These are phyloP conservation scores for Fusarium miscanthi DNA, from an alignment of 2,329 filamentous ascomycete genomes.

Conservation along the genomic window DNA sequence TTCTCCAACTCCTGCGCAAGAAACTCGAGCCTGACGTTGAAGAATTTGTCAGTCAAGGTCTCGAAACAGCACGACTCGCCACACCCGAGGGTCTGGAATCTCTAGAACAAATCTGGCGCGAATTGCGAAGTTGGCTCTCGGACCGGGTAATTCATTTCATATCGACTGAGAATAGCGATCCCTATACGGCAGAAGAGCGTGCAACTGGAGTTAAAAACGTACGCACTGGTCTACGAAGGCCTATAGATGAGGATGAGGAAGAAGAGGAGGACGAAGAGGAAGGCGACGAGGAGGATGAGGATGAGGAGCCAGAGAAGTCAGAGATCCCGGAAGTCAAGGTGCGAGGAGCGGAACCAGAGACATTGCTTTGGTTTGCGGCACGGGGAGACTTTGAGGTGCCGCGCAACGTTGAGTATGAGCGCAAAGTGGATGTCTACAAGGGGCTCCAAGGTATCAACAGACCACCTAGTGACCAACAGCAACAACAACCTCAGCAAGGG, in stretches of 20 bases:
- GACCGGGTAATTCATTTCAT: conserved; percentile 56
- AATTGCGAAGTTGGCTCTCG: conserved; percentile 55
- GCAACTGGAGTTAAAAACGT: conserved; percentile 75
- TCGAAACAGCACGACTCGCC: conserved; percentile 56
- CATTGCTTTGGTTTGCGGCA: conserved; percentile 59
- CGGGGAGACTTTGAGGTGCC: conserved; percentile 59
- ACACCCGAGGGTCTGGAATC: conserved; percentile 57
- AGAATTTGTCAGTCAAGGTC: conserved; percentile 74
- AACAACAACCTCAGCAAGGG: conserved; percentile 18
- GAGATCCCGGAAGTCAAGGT: conserved; percentile 44
- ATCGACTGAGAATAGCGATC: conserved; percentile 62
- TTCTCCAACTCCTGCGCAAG: conserved; percentile 80
- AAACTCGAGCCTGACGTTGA: conserved; percentile 84
- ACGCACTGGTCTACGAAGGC: conserved; percentile 74
- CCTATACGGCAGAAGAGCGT: conserved; percentile 78
- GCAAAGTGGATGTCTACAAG: conserved; percentile 48
- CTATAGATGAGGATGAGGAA: conserved; percentile 62
- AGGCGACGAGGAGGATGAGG: conserved; percentile 20
- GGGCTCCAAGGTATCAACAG: conserved; percentile 52
- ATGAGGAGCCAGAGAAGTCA: conserved; percentile 8
- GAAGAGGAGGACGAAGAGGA: conserved; percentile 67
- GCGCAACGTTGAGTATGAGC: conserved; percentile 57
- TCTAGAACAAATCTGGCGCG: conserved; percentile 68
- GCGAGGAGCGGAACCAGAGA: conserved; percentile 57
- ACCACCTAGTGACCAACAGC: conserved; percentile 39